Evolutionary conservation across 169 alveolate species (phyloP).

Genomic region (Plasmodium fragile): DNA sequence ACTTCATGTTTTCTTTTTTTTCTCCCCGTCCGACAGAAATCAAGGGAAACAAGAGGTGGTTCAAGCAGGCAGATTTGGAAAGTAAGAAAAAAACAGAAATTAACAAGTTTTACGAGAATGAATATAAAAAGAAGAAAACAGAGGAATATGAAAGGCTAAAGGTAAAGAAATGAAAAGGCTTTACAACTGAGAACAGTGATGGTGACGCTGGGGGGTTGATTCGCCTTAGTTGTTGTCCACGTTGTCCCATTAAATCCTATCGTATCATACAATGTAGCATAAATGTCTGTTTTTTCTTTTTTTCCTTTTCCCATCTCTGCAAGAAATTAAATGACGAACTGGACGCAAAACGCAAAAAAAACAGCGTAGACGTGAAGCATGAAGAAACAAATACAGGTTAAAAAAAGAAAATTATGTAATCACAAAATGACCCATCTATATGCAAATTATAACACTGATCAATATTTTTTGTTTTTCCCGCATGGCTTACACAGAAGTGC

Average conservation of each 20-base stretch:
- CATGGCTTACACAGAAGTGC: neutral
- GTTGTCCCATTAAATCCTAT: neutral
- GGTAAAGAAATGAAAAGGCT: conserved; percentile 21
- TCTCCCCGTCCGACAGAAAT: conserved; percentile 27
- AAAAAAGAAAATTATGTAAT: neutral
- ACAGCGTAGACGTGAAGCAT: conserved; percentile 16
- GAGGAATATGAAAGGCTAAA: conserved; percentile 74
- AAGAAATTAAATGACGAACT: conserved; percentile 71
- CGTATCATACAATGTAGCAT: neutral
- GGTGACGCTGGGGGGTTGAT: neutral
- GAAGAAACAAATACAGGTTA: conserved; percentile 63
- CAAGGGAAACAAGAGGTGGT: conserved; percentile 72
- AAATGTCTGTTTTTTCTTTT: neutral
- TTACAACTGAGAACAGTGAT: neutral
- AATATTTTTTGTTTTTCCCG: neutral
- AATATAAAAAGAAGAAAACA: conserved; percentile 61
- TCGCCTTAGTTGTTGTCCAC: neutral
- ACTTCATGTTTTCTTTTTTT: neutral
- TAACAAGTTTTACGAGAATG: conserved; percentile 53
- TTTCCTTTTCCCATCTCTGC: neutral
- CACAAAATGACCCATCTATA: neutral
- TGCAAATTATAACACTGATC: neutral
- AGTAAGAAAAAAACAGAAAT: conserved; percentile 45
- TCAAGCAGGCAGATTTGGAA: conserved; percentile 74
- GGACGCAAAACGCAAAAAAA: conserved; percentile 36